These are phyloP conservation scores for Diaporthe amygdali DNA, from an alignment of 2,329 filamentous ascomycete genomes.

Conservation along the genomic window DNA sequence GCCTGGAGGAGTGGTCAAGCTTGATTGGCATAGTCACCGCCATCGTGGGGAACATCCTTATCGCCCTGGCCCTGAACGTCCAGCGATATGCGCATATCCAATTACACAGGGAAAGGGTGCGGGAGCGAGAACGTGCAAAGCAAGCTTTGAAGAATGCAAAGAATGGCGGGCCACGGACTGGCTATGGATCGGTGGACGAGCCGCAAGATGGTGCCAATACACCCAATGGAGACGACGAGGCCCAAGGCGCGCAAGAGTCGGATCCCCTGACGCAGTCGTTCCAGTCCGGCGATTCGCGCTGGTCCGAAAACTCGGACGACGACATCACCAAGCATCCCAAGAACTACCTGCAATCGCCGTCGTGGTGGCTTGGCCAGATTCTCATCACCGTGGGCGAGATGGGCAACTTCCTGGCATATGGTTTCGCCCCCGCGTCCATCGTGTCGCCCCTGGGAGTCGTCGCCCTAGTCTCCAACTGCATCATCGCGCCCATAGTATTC, in stretches of 20 bases:
- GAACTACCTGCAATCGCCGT: conserved; percentile 86
- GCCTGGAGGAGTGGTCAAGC: conserved; percentile 80
- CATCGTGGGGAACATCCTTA: conserved; percentile 90
- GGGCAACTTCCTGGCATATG: conserved; percentile 96
- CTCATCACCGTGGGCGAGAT: conserved; percentile 93
- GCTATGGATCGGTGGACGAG: conserved; percentile 35
- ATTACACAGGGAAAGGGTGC: conserved; percentile 73
- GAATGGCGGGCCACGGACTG: conserved; percentile 32
- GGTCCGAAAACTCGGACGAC: conserved; percentile 41
- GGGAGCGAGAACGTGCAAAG: conserved; percentile 59
- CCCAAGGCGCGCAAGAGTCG: conserved; percentile 44
- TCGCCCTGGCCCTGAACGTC: conserved; percentile 94
- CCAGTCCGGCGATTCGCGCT: conserved; percentile 47
- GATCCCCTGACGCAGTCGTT: conserved; percentile 59
- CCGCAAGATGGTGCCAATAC: conserved; percentile 31
- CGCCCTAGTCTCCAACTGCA: conserved; percentile 92
- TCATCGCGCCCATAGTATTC: conserved; percentile 93
- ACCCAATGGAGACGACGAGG: conserved; percentile 40
- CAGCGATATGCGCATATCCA: conserved; percentile 94
- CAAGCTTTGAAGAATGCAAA: conserved; percentile 55
- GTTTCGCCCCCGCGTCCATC: conserved; percentile 96
- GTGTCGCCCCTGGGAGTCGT: conserved; percentile 97
- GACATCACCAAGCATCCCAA: conserved; percentile 52
- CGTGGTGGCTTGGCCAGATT: conserved; percentile 95
- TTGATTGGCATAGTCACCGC: conserved; percentile 94